Evolutionary conservation across 495 filamentous ascomycete species (phyloP).

Genomic region (Talaromyces thailandensis): DNA sequence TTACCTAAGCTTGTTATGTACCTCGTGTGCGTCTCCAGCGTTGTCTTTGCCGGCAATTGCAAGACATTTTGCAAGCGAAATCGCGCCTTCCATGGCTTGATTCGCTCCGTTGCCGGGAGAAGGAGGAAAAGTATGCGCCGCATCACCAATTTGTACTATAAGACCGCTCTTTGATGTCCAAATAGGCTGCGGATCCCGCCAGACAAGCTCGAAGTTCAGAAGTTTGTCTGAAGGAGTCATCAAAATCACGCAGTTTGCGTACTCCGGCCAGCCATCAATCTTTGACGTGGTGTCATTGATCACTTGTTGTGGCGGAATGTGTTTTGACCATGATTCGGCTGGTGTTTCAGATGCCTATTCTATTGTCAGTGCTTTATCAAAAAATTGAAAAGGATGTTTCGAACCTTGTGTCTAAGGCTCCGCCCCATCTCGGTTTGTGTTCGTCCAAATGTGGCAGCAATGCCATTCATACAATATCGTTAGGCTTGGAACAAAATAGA

Average conservation of each 20-base stretch:
- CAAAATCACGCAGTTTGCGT: constrained; percentile 5
- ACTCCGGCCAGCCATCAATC: constrained; percentile 9
- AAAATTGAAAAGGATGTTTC: background rate
- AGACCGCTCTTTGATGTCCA: constrained; percentile 50
- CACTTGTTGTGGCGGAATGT: constrained; percentile 3
- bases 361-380: background rate
- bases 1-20: constrained; percentile 13
- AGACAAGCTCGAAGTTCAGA: constrained; percentile 66
- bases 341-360: background rate
- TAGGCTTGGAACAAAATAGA: background rate
- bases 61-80: constrained; percentile 53
- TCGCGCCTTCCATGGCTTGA: constrained; percentile 63
- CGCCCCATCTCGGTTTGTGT: constrained; percentile 4
- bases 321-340: background rate
- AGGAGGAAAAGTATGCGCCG: constrained; percentile 64
- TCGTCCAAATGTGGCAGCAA: background rate
- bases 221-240: constrained; percentile 44
- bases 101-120: constrained; percentile 60
- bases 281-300: background rate
- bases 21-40: constrained; percentile 14
- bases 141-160: constrained; percentile 56
- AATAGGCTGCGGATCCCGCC: constrained; percentile 53
- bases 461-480: background rate
- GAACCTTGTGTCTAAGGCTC: constrained; percentile 7
- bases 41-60: constrained; percentile 40